phyloP scores from a whole-genome alignment of 345 rosid species.

The Crucihimalaya himalaica region DNA sequence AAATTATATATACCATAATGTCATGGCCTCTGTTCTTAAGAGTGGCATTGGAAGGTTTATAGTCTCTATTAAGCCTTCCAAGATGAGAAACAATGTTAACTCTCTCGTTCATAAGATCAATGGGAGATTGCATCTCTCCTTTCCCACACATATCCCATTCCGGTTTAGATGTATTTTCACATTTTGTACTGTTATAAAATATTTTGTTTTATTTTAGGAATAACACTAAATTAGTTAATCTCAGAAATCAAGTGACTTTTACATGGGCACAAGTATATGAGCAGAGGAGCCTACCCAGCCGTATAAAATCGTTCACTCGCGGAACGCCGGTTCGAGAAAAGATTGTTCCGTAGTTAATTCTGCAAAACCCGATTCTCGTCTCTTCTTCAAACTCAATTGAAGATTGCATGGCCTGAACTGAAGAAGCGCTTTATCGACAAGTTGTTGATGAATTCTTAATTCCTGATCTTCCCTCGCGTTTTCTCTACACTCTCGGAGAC shows the following conservation, averaged over 20 bases:
- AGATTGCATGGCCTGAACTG: neutral
- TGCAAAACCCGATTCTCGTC: neutral
- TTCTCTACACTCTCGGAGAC: neutral
- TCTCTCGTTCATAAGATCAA: conserved; percentile 60
- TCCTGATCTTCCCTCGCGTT: neutral
- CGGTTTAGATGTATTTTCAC: conserved; percentile 27
- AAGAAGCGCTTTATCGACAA: conserved; percentile 13
- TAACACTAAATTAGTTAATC: neutral
- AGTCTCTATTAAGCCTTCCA: conserved; percentile 58
- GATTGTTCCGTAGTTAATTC: neutral
- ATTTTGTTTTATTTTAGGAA: too few relatives aligned
- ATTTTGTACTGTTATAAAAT: too few relatives aligned
- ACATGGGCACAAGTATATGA: neutral
- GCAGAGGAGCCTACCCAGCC: too few relatives aligned
- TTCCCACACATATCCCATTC: conserved; percentile 66
- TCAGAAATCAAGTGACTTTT: neutral
- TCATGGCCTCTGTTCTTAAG: conserved; percentile 89
- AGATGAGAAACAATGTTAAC: conserved; percentile 59
- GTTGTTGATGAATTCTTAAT: neutral
- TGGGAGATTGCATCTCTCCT: conserved; percentile 88
- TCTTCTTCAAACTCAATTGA: neutral
- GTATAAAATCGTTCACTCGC: neutral
- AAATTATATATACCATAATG: conserved; percentile 79
- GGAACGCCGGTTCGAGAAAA: neutral
- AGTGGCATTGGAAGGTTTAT: conserved; percentile 58